phyloP scores from a whole-genome alignment of 306 rosid genomes.

The Boehmeria nivea region DNA sequence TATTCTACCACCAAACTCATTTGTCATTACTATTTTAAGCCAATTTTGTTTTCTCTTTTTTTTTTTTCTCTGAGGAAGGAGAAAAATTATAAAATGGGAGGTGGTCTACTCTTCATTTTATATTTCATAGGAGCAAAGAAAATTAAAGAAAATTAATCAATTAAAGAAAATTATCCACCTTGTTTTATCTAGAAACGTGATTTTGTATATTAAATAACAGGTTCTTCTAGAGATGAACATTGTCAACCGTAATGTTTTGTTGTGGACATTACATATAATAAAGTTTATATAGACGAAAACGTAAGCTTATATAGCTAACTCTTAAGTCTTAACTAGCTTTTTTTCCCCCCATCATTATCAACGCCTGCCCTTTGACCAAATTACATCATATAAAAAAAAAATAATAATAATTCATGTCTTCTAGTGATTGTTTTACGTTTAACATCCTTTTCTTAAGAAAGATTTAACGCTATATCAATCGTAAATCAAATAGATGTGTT shows the following conservation, averaged over 20 bases:
- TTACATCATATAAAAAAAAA: too few species aligned
- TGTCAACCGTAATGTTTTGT: neutral
- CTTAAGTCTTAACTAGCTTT: neutral
- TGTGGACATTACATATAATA: neutral
- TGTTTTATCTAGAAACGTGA: too few species aligned
- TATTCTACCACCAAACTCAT: too few species aligned
- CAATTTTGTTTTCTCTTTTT: too few species aligned
- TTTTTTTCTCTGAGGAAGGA: too few species aligned
- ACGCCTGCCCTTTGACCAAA: neutral
- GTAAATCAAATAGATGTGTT: neutral
- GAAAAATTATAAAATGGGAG: too few species aligned
- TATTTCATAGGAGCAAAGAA: too few species aligned
- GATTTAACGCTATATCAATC: too few species aligned
- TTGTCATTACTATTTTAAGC: too few species aligned
- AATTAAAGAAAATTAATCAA: too few species aligned
- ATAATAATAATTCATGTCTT: neutral
- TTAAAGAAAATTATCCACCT: too few species aligned
- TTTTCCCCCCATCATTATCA: neutral
- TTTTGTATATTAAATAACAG: neutral
- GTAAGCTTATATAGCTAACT: neutral
- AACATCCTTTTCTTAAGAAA: neutral
- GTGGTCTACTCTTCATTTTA: too few species aligned
- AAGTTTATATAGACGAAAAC: neutral
- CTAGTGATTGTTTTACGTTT: neutral
- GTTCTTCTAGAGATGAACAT: constrained; percentile 1